Base-by-base conservation (phyloP, 176 grass and related monocot species). In the Aegilops bicornis region DNA sequence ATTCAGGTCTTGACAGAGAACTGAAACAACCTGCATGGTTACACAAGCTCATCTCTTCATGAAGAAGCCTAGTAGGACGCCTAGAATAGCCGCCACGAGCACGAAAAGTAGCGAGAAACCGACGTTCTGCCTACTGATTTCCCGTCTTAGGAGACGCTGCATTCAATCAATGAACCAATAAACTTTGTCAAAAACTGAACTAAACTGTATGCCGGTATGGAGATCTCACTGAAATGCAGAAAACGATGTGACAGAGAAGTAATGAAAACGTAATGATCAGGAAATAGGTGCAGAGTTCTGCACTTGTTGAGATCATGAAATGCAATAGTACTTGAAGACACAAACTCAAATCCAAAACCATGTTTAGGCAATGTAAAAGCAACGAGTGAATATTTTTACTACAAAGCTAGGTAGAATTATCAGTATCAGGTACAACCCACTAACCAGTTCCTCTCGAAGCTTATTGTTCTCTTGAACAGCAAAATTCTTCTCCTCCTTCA, bases 381-480 rank as follows among this genome's bases (percentile, higher is more conserved):
- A 23, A 73, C 36, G 42, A 29, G 25, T 19, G 42, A 5, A 50
- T 37, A 29, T 4, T 50, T 75, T 29, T 47, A 15, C 23, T 23
- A 50, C 72, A 75, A 78, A 82, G 47, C 45, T 35, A 3, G 29
- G 33, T 30, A 4, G 19, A 83, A 79, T 73, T 61, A 45, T 64
- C 31, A 33, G 20, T 40, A 81, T 23, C 43, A 42, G 40, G 77
- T n/a, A 78, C 39, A 62, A 24, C 20, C 4, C 13, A 93, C 94
- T 90, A 63, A 97, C 95, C 91, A 95, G 32, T 88, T 97, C 93
- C 82, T 88, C 87, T 69, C 67, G 92, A 85, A 95, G 92, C 71
- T 93, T 93, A 76, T 85, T 89, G 83, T 93, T 95, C 68, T 91
- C 87, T 70, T 95, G 87, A 85, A 90, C 69, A 80, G 85, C 84